Evolutionary conservation across 352 stramenopile species (phyloP).

Genomic region (Hyaloperonospora brassicae): DNA sequence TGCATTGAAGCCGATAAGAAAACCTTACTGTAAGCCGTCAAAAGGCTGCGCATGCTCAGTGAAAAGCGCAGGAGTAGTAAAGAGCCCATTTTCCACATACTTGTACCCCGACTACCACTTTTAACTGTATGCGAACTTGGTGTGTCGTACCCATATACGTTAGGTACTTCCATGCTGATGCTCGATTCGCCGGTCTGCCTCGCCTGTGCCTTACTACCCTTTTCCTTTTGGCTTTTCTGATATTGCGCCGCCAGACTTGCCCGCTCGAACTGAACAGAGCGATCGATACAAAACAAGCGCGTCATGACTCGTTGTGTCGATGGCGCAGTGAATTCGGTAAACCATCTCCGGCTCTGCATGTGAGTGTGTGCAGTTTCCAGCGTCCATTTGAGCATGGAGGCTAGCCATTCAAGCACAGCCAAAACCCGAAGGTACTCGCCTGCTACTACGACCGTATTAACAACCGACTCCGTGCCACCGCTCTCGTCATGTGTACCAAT

Average conservation of each 20-base stretch:
- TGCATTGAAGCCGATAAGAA: slow-evolving; percentile 55
- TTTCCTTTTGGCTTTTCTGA: slow-evolving; percentile 30
- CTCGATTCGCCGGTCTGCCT: slow-evolving; percentile 7
- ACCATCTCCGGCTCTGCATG: slow-evolving; percentile 69
- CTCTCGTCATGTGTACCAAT: slow-evolving; percentile 19
- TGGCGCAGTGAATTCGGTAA: slow-evolving; percentile 58
- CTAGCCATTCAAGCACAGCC: slow-evolving; percentile 70
- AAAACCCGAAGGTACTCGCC: slow-evolving; percentile 64
- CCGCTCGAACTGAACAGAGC: slow-evolving; percentile 65
- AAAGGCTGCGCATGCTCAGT: slow-evolving; percentile 54
- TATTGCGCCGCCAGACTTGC: slow-evolving; percentile 51
- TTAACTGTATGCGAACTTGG: slow-evolving; percentile 1
- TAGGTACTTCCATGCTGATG: slow-evolving; percentile 13
- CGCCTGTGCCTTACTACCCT: not conserved
- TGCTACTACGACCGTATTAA: slow-evolving; percentile 36
- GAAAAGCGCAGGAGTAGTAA: slow-evolving; percentile 74
- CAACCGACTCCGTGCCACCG: slow-evolving; percentile 9
- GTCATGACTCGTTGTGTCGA: slow-evolving; percentile 46
- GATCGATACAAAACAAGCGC: slow-evolving; percentile 64
- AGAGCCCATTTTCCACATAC: slow-evolving; percentile 77
- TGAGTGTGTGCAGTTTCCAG: slow-evolving; percentile 65
- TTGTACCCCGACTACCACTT: slow-evolving; percentile 10
- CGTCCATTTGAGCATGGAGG: slow-evolving; percentile 68
- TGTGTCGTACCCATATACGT: slow-evolving; percentile 5
- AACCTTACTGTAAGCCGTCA: slow-evolving; percentile 57